phyloP scores from a whole-genome alignment of 345 rosid genomes.

The Cardiospermum halicacabum region DNA sequence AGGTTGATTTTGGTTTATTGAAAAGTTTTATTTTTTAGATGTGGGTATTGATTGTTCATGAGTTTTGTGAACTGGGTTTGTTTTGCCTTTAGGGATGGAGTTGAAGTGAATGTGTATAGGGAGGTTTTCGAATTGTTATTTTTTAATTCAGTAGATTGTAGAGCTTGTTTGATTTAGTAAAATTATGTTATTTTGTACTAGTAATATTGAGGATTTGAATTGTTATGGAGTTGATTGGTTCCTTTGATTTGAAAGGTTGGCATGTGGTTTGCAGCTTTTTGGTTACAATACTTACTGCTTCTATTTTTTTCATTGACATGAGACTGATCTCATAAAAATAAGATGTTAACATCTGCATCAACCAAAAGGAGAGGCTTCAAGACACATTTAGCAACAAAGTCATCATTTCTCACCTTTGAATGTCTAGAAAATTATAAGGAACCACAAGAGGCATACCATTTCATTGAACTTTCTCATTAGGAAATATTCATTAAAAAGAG shows the following conservation, averaged over 20 bases:
- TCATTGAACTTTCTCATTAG: too few species aligned
- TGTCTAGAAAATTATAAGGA: too few species aligned
- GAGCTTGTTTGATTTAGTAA: not conserved
- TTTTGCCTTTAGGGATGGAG: not conserved
- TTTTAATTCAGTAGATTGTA: not conserved
- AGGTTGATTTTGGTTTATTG: not conserved
- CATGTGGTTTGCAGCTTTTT: conserved; percentile 36
- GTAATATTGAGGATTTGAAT: conserved; percentile 26
- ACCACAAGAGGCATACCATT: too few species aligned
- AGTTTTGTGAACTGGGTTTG: conserved; percentile 6
- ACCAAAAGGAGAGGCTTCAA: too few species aligned
- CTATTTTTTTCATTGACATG: too few species aligned
- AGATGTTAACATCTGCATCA: too few species aligned
- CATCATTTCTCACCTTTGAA: too few species aligned
- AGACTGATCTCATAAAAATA: too few species aligned
- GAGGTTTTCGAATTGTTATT: not conserved
- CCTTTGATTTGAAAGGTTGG: conserved; percentile 27
- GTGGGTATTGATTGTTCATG: not conserved
- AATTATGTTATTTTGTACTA: conserved; percentile 13
- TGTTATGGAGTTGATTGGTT: conserved; percentile 8
- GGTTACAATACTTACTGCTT: conserved; percentile 12
- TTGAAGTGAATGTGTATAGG: not conserved
- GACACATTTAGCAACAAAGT: too few species aligned
- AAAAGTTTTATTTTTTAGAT: conserved; percentile 6
- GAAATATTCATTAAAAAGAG: too few species aligned